Percentiles rank a stretch among this genome's conserved stretches.
Evolutionary conservation across 2,329 filamentous ascomycete genomes (phyloP).

Genomic region (Keithomyces neogunnii): DNA sequence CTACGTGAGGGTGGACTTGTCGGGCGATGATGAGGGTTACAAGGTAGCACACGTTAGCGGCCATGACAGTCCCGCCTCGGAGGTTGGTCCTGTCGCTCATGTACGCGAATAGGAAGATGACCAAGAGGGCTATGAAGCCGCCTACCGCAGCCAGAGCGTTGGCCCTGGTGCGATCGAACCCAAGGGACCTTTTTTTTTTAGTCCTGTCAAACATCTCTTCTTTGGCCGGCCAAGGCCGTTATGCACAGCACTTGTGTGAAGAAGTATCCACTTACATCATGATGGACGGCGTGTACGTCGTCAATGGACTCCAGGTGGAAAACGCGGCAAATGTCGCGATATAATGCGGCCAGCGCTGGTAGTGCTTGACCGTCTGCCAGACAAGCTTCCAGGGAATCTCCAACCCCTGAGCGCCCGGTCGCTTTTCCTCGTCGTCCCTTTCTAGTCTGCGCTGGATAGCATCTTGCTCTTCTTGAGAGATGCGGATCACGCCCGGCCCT

Average conservation of each 20-base stretch:
- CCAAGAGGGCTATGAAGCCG: conserved; percentile 33
- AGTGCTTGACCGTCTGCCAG: conserved; percentile 34
- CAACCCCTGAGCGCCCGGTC: conserved; percentile 22
- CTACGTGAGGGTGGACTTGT: conserved; percentile 31
- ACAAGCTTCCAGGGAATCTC: conserved; percentile 29
- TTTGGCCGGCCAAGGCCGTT: no score
- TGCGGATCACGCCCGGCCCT: background rate
- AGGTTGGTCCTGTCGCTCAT: conserved; percentile 37
- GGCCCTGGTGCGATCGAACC: conserved; percentile 34
- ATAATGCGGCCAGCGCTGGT: conserved; percentile 39
- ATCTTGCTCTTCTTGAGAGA: background rate
- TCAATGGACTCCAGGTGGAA: conserved; percentile 42
- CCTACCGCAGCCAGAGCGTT: conserved; percentile 38
- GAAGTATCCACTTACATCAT: conserved; percentile 21
- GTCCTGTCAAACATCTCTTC: no score
- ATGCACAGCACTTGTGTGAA: no score
- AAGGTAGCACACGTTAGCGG: conserved; percentile 36
- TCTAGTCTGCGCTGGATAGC: background rate
- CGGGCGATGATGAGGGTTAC: conserved; percentile 32
- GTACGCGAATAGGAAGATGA: conserved; percentile 40
- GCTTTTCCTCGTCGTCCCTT: conserved; percentile 16
- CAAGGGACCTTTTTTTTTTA: conserved; percentile 24
- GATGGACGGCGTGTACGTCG: conserved; percentile 41
- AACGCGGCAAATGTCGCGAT: conserved; percentile 41
- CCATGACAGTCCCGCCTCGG: conserved; percentile 34